Conservation (phyloP, 352 stramenopile species). For the Blastocystis sp. region DNA sequence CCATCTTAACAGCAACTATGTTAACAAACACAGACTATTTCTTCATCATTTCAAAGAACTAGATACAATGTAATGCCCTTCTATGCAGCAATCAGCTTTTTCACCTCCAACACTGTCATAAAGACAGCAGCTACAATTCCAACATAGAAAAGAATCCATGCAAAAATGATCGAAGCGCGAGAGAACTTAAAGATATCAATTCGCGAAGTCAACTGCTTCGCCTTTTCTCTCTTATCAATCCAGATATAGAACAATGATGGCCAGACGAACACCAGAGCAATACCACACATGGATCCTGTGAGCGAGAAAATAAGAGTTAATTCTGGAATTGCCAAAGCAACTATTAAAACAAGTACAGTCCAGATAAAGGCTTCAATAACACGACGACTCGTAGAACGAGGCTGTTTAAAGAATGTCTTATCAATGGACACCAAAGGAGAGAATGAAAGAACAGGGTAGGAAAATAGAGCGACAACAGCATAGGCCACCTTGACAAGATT, state of each 20-base stretch:
- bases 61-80: not conserved
- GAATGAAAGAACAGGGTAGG: slow-evolving; percentile 9
- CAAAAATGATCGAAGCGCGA: not conserved
- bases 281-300: slow-evolving; percentile 13
- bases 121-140: slow-evolving; percentile 1
- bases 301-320: not conserved
- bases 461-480: not conserved
- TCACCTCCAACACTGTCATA: not conserved
- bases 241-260: not conserved
- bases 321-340: not conserved
- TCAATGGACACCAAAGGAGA: not conserved
- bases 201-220: not conserved
- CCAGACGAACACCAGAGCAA: not conserved
- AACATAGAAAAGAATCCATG: not conserved
- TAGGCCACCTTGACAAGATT: slow-evolving; percentile 20
- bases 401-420: slow-evolving; percentile 31
- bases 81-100: no score
- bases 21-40: no score
- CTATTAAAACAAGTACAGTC: not conserved
- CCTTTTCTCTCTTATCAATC: not conserved
- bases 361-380: not conserved
- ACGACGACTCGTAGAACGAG: not conserved
- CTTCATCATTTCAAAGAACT: not conserved
- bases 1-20: no score
- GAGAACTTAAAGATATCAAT: not conserved